Evolutionary conservation across 1,139 yeast genomes (phyloP).

Genomic region (Hanseniaspora uvarum): DNA sequence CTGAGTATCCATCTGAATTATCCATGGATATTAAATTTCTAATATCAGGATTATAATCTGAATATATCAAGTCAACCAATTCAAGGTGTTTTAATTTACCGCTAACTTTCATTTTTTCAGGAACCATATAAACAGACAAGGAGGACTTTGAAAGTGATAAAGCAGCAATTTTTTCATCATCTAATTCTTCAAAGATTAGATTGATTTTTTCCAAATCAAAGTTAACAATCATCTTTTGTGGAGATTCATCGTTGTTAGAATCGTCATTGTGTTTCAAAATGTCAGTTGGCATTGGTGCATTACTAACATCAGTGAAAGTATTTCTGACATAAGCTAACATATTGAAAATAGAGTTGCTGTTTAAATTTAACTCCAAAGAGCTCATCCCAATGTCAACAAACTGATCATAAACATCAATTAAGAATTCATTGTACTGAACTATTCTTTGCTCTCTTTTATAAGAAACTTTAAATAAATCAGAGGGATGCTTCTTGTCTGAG

Average conservation of each 20-base stretch:
- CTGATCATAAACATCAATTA: slow-evolving; percentile 69
- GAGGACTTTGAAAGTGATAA: slow-evolving; percentile 65
- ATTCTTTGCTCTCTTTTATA: slow-evolving; percentile 52
- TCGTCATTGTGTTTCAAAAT: slow-evolving; percentile 51
- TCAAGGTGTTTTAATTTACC: slow-evolving; percentile 76
- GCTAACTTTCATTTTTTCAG: slow-evolving; percentile 64
- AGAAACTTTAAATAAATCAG: slow-evolving; percentile 51
- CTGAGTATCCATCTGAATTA: slow-evolving; percentile 68
- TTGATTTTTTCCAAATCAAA: slow-evolving; percentile 66
- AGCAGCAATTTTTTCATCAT: slow-evolving; percentile 56
- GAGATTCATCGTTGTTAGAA: slow-evolving; percentile 45
- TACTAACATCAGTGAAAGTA: slow-evolving; percentile 76
- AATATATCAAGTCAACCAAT: slow-evolving; percentile 63
- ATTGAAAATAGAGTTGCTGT: slow-evolving; percentile 70
- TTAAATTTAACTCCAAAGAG: slow-evolving; percentile 63
- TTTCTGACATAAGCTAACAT: slow-evolving; percentile 71
- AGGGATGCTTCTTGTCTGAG: slow-evolving; percentile 29
- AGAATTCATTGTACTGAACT: slow-evolving; percentile 45
- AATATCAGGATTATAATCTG: slow-evolving; percentile 51
- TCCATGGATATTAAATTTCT: slow-evolving; percentile 68
- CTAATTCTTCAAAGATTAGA: slow-evolving; percentile 65
- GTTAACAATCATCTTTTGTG: slow-evolving; percentile 62
- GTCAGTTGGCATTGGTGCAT: slow-evolving; percentile 58
- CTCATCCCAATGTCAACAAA: slow-evolving; percentile 66
- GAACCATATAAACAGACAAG: slow-evolving; percentile 54